phyloP scores from a whole-genome alignment of 805 yeast genomes.

The Pichia deserticola region DNA sequence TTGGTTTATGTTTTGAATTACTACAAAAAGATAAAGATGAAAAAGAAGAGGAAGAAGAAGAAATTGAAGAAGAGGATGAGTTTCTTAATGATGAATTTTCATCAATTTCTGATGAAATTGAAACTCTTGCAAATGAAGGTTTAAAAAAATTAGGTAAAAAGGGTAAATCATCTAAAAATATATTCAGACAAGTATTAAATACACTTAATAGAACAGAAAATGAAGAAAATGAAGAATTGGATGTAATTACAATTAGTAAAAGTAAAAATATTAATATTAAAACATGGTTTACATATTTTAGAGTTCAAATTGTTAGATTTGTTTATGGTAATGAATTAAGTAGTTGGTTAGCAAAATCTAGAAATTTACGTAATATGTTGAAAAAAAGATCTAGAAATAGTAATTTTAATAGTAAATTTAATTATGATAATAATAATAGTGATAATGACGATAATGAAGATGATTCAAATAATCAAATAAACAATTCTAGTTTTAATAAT shows the following conservation, averaged over 20 bases:
- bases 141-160: conserved; percentile 53
- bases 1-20: conserved; percentile 51
- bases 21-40: conserved; percentile 34
- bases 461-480: not conserved
- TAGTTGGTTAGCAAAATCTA: conserved; percentile 34
- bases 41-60: conserved; percentile 33
- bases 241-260: conserved; percentile 34
- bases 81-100: conserved; percentile 5
- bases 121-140: conserved; percentile 41
- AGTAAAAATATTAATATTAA: conserved; percentile 39
- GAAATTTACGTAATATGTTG: conserved; percentile 18
- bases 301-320: conserved; percentile 44
- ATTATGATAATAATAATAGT: not conserved
- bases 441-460: conserved; percentile 10
- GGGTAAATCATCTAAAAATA: conserved; percentile 53
- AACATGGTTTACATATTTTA: conserved; percentile 42
- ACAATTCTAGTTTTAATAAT: not conserved
- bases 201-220: conserved; percentile 32
- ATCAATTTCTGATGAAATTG: conserved; percentile 31
- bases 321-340: conserved; percentile 46
- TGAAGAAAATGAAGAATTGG: conserved; percentile 5
- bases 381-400: conserved; percentile 12
- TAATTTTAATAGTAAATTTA: conserved; percentile 1
- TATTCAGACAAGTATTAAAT: conserved; percentile 49
- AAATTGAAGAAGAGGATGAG: conserved; percentile 40